Evolutionary conservation across 1,284 basidiomycete genomes (phyloP).

Genomic region (Rhodofomes roseus): DNA sequence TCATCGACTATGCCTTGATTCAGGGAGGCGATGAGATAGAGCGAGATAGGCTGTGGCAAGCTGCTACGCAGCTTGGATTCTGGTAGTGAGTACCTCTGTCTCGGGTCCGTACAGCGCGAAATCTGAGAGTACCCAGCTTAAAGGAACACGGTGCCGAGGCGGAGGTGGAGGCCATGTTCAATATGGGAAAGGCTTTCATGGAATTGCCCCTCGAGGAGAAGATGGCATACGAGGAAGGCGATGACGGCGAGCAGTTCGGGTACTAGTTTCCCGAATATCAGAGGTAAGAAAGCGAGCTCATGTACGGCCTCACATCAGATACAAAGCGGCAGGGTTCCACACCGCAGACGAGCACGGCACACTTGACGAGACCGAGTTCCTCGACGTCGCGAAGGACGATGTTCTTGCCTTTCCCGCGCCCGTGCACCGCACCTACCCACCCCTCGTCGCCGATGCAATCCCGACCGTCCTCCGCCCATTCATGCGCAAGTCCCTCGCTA

Average conservation of each 20-base stretch:
- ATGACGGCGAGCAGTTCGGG: constrained; percentile 57
- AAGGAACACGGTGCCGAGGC: constrained; percentile 56
- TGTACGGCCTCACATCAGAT: constrained; percentile 6
- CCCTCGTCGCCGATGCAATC: constrained; percentile 19
- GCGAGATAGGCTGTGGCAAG: constrained; percentile 27
- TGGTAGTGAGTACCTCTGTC: constrained; percentile 28
- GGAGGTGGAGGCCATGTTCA: constrained; percentile 50
- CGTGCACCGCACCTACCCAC: constrained; percentile 22
- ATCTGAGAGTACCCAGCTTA: constrained; percentile 32
- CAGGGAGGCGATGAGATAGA: constrained; percentile 22
- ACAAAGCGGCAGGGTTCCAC: constrained; percentile 18
- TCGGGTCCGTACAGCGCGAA: not conserved
- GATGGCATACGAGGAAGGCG: constrained; percentile 59
- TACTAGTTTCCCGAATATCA: constrained; percentile 6
- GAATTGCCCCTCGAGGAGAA: constrained; percentile 55
- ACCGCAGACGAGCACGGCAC: constrained; percentile 30
- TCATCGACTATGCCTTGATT: constrained; percentile 32
- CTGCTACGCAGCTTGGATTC: constrained; percentile 31
- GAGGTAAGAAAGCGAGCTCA: not conserved
- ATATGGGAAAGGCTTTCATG: constrained; percentile 52
- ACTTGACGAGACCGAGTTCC: constrained; percentile 29
- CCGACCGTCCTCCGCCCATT: constrained; percentile 19
- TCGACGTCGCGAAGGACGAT: constrained; percentile 27
- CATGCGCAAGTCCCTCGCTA: constrained; percentile 19
- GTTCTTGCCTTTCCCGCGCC: constrained; percentile 18